Base-by-base conservation (phyloP, 1,284 basidiomycete genomes). In the Tilletia indica region DNA sequence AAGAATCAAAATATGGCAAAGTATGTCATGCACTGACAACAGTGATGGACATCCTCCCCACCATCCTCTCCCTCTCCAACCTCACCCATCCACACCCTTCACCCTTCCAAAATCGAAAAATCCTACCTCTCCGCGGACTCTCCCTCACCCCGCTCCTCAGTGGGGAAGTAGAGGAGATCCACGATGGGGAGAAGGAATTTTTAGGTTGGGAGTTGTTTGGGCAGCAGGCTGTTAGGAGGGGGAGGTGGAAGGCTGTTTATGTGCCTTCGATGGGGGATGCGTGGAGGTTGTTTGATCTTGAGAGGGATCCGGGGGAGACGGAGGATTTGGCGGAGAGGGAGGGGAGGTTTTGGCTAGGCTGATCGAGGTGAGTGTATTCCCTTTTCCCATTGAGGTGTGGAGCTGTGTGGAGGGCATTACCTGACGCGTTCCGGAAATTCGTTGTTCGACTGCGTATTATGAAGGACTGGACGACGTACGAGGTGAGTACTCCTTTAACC, bases 41-140 rank as follows among this genome's bases (percentile, higher is more conserved):
- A 4, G 78, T 79, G 66, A 85, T 85, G 83, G 83, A 85, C 71
- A 73, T 85, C 49, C 54, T 82, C 21, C 83, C 82, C 1, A 85
- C 83, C 0, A 47, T 83, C n/a, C 81, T 85, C 39, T 78, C 82
- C 0, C 75, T 85, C 1, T 78, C 81, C 0, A 74, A 76, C 0
- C 68, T 80, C 2, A 34, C 68, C 31, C 76, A 75, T 61, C 72
- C 74, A 12, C n/a, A 64, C 14, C 66, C 64, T 0, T 19, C 16
- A 2, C 31, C 5, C 2, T 75, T 73, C 49, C 72, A 56, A 14
- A 61, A 58, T 9, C 64, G 74, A n/a, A 1, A 21, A 5, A 69
- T 75, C 5, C 63, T 73, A 3, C 21, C 58, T 12, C 66, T 70
- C 48, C 67, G 68, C n/a, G 74, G 74, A 36, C 6, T 31, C 19